Evolutionary conservation across 768 basidiomycete genomes (phyloP).

Genomic region (Hygrocybe punicea): DNA sequence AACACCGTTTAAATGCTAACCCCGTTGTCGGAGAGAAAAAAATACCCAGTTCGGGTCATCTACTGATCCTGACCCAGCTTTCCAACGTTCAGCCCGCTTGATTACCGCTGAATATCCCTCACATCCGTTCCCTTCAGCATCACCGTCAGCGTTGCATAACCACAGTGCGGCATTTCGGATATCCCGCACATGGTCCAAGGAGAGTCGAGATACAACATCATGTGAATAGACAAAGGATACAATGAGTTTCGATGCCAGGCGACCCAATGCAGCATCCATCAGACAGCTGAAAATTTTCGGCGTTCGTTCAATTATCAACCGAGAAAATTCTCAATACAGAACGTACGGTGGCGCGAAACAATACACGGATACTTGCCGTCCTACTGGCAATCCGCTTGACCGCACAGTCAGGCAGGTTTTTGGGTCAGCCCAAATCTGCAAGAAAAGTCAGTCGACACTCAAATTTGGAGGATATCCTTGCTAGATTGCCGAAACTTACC

Average conservation of each 20-base stretch:
- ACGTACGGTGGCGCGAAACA: conserved; percentile 78
- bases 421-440: conserved; percentile 83
- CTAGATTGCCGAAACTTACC: conserved; percentile 38
- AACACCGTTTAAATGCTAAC: background rate
- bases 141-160: conserved; percentile 69
- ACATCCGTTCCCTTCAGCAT: conserved; percentile 40
- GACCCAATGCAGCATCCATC: conserved; percentile 56
- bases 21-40: conserved; percentile 1
- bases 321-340: background rate
- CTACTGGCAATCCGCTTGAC: conserved; percentile 67
- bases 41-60: conserved; percentile 59
- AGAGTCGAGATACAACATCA: conserved; percentile 75
- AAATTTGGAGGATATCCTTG: background rate
- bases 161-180: conserved; percentile 70
- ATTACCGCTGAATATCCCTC: conserved; percentile 54
- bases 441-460: conserved; percentile 3
- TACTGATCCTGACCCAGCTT: conserved; percentile 49
- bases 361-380: conserved; percentile 66
- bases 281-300: conserved; percentile 46
- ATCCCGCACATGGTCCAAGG: conserved; percentile 73
- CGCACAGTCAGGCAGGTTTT: conserved; percentile 65
- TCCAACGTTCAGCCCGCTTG: conserved; percentile 53
- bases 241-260: conserved; percentile 59
- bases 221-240: conserved; percentile 80
- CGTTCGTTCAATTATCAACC: background rate